Percentiles rank a stretch among this genome's conserved stretches.
phyloP scores from a whole-genome alignment of 441 rosid genomes.

The Gossypium schwendimanii region DNA sequence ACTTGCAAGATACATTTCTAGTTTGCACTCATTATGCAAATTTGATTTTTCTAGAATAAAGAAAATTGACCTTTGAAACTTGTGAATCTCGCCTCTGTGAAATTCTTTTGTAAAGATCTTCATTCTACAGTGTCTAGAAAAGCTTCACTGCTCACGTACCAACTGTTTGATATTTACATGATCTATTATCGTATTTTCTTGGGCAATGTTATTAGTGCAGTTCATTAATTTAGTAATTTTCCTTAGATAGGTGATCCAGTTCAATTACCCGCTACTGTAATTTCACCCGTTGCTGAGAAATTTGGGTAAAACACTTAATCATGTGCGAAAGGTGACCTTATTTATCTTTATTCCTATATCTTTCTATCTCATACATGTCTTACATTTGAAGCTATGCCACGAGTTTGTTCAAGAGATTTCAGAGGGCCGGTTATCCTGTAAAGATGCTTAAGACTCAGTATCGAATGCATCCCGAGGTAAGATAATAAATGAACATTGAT shows the following conservation, averaged over 20 bases:
- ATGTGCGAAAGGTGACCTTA: background rate
- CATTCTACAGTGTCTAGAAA: background rate
- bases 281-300: constrained; percentile 68
- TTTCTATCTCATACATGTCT: constrained; percentile 7
- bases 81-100: background rate
- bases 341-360: background rate
- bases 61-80: background rate
- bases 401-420: constrained; percentile 91
- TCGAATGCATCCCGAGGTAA: constrained; percentile 96
- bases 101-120: constrained; percentile 4
- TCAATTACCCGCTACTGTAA: constrained; percentile 95
- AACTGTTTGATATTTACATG: background rate
- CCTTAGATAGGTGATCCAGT: constrained; percentile 88
- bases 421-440: constrained; percentile 92
- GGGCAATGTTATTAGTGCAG: constrained; percentile 9
- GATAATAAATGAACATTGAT: constrained; percentile 12
- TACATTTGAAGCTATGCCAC: constrained; percentile 57
- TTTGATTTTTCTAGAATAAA: background rate
- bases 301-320: constrained; percentile 43
- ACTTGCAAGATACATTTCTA: background rate
- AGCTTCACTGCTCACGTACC: background rate
- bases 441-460: constrained; percentile 88
- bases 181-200: background rate
- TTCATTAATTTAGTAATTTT: background rate
- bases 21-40: background rate